A percentile compares a stretch with the other conserved stretches of the same genome.
phyloP scores from a whole-genome alignment of 177 flowering plant genomes.

The Vitis hybrid region DNA sequence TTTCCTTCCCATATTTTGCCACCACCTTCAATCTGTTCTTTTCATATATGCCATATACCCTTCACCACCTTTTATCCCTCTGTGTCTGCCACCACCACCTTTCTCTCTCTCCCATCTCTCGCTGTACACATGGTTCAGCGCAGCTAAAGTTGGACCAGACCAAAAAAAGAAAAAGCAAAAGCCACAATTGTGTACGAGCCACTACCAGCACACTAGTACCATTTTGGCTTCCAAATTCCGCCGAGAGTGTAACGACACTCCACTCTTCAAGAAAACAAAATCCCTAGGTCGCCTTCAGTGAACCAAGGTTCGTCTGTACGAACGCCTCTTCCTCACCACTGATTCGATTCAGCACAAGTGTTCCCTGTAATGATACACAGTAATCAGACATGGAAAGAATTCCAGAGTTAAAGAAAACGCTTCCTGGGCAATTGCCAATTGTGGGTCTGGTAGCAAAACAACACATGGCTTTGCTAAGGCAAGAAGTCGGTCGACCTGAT shows the following conservation, averaged over 20 bases:
- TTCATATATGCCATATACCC: too few species aligned
- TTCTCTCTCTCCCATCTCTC: constrained; percentile 6
- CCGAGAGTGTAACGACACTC: too few species aligned
- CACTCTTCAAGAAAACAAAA: too few species aligned
- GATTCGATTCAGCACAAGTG: constrained; percentile 13
- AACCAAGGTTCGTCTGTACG: neutral
- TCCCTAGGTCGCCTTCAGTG: too few species aligned
- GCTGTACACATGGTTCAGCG: neutral
- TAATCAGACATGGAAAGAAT: constrained; percentile 51
- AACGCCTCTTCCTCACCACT: neutral
- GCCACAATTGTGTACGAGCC: neutral
- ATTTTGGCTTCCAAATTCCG: neutral
- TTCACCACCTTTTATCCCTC: too few species aligned
- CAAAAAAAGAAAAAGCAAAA: constrained; percentile 13
- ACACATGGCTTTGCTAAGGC: constrained; percentile 18
- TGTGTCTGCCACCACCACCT: neutral
- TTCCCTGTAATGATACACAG: constrained; percentile 32
- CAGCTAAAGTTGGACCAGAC: constrained; percentile 10
- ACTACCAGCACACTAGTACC: neutral
- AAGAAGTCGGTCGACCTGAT: constrained; percentile 20
- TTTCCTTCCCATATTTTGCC: too few species aligned
- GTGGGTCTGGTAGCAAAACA: constrained; percentile 16
- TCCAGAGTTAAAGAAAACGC: constrained; percentile 36
- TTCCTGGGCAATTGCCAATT: constrained; percentile 30
- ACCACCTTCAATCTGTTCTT: too few species aligned